phyloP scores from a whole-genome alignment of 148 eudicot species.

The Pharnaceum exiguum region DNA sequence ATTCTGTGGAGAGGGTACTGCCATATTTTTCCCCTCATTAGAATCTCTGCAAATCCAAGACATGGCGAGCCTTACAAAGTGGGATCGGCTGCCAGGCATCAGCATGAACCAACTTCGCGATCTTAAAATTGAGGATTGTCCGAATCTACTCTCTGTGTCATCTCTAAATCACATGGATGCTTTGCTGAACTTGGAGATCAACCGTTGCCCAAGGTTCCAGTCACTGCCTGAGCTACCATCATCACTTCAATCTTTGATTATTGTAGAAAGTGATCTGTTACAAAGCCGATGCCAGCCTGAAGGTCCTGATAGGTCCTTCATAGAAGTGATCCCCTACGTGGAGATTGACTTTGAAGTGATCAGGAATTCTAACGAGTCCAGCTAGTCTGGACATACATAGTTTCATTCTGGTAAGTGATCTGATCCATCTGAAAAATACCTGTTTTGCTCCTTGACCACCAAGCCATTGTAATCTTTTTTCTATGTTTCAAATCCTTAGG shows the following conservation, averaged over 20 bases:
- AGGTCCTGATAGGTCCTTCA: constrained; percentile 1
- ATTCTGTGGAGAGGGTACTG: background rate
- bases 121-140: constrained; percentile 16
- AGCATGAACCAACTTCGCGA: constrained; percentile 10
- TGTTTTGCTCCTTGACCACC: no score
- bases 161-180: constrained; percentile 1
- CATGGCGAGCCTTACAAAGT: constrained; percentile 3
- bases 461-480: no score
- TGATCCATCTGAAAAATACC: no score
- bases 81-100: constrained; percentile 5
- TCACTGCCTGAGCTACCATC: constrained; percentile 14
- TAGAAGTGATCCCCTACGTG: background rate
- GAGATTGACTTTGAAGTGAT: background rate
- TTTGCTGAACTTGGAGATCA: constrained; percentile 6
- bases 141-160: background rate
- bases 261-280: background rate
- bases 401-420: no score
- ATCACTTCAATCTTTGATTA: constrained; percentile 6
- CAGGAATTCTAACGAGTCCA: background rate
- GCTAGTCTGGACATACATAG: background rate
- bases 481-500: no score
- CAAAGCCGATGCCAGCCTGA: constrained; percentile 3
- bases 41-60: constrained; percentile 9
- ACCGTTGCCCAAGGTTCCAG: constrained; percentile 1
- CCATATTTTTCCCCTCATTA: background rate